Conservation (phyloP, 306 rosid species). For the Oemleria cerasiformis region DNA sequence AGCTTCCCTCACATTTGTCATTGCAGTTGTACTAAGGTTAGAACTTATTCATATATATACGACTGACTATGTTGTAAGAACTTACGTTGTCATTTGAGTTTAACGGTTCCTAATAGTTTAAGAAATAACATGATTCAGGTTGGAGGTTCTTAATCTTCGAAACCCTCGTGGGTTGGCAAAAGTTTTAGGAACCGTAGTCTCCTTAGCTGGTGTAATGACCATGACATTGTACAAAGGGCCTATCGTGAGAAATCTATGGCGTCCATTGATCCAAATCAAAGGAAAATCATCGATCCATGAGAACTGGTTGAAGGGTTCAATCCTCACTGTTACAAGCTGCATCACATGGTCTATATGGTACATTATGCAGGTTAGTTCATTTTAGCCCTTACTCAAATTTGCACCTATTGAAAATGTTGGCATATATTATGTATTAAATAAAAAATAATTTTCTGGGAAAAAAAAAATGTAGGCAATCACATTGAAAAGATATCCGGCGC, state of each 20-base stretch:
- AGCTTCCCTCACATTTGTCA: slow-evolving; percentile 68
- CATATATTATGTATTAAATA: neutral
- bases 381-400: slow-evolving; percentile 1
- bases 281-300: slow-evolving; percentile 39
- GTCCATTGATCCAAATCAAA: slow-evolving; percentile 48
- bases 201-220: slow-evolving; percentile 67
- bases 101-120: no score
- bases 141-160: slow-evolving; percentile 49
- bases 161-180: slow-evolving; percentile 58
- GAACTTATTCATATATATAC: neutral
- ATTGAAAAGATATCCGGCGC: slow-evolving; percentile 80
- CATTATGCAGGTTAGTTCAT: slow-evolving; percentile 69
- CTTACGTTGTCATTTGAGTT: no score
- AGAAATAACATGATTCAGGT: slow-evolving; percentile 28
- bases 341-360: slow-evolving; percentile 71
- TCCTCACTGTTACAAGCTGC: slow-evolving; percentile 66
- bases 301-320: slow-evolving; percentile 74
- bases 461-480: slow-evolving; percentile 56
- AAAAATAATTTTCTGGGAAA: neutral
- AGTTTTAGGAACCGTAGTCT: slow-evolving; percentile 60
- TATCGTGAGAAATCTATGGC: slow-evolving; percentile 44
- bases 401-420: neutral
- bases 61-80: no score
- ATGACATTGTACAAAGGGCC: slow-evolving; percentile 86
- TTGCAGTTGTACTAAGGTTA: slow-evolving; percentile 65